Evolutionary conservation across 2,329 filamentous ascomycete genomes (phyloP).

Genomic region (Domatiomyces globalis): DNA sequence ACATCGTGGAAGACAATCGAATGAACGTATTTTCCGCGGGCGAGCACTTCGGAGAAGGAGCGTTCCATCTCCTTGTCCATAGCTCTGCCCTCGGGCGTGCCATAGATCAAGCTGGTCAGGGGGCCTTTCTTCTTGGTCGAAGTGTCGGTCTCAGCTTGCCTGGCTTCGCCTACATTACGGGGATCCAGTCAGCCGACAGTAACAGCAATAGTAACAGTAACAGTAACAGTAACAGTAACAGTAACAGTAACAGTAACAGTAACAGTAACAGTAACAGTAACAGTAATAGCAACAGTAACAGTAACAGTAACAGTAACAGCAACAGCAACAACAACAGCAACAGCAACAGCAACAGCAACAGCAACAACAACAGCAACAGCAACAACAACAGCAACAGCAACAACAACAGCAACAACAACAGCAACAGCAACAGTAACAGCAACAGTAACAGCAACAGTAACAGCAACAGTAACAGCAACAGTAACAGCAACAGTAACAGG

Average conservation of each 20-base stretch:
- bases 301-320: conserved; percentile 18
- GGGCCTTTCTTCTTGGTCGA: conserved; percentile 56
- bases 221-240: conserved; percentile 25
- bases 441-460: conserved; percentile 18
- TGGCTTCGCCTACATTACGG: conserved; percentile 40
- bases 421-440: conserved; percentile 27
- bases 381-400: conserved; percentile 25
- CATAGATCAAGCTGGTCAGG: conserved; percentile 82
- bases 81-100: conserved; percentile 86
- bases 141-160: conserved; percentile 44
- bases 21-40: conserved; percentile 94
- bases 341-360: conserved; percentile 20
- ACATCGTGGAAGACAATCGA: conserved; percentile 95
- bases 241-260: conserved; percentile 26
- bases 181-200: conserved; percentile 45
- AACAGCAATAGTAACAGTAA: conserved; percentile 21
- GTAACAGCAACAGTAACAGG: conserved; percentile 30
- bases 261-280: conserved; percentile 19
- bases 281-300: conserved; percentile 29
- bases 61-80: conserved; percentile 92
- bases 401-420: conserved; percentile 21
- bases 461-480: conserved; percentile 18
- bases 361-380: conserved; percentile 26
- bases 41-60: conserved; percentile 87
- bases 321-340: conserved; percentile 22